phyloP scores from a whole-genome alignment of 2,329 filamentous ascomycete genomes.

The Fusarium sambucinum region DNA sequence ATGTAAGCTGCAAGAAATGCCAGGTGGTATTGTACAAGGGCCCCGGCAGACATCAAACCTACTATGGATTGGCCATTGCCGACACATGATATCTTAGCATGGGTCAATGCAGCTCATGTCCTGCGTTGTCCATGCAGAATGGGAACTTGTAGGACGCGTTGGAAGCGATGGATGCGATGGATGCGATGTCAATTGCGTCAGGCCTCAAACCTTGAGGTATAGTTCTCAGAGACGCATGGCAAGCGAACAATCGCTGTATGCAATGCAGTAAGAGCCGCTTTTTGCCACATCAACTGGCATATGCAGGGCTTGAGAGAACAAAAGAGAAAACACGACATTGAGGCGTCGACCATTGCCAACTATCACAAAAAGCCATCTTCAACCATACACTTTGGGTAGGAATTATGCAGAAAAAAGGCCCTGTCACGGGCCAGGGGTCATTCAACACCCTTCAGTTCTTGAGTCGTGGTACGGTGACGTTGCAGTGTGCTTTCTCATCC shows the following conservation, averaged over 20 bases:
- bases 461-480: slow-evolving; percentile 13
- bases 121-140: slow-evolving; percentile 21
- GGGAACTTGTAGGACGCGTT: background rate
- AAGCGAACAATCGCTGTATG: slow-evolving; percentile 32
- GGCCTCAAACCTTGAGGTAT: slow-evolving; percentile 13
- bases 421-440: slow-evolving; percentile 42
- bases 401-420: slow-evolving; percentile 22
- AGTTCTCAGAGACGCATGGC: background rate
- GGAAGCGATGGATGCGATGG: background rate
- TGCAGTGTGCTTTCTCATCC: slow-evolving; percentile 7
- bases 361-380: slow-evolving; percentile 27
- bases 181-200: background rate
- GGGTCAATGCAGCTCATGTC: slow-evolving; percentile 14
- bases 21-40: slow-evolving; percentile 33
- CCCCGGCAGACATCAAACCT: slow-evolving; percentile 32
- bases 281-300: slow-evolving; percentile 46
- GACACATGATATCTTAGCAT: slow-evolving; percentile 25
- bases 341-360: slow-evolving; percentile 13
- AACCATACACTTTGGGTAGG: slow-evolving; percentile 17
- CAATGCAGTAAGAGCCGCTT: slow-evolving; percentile 44
- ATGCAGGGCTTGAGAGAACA: slow-evolving; percentile 44
- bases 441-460: slow-evolving; percentile 39
- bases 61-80: slow-evolving; percentile 30
- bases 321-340: slow-evolving; percentile 40
- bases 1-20: slow-evolving; percentile 44